phyloP scores from a whole-genome alignment of 2,329 filamentous ascomycete species.

The Niveomyces coronatus region DNA sequence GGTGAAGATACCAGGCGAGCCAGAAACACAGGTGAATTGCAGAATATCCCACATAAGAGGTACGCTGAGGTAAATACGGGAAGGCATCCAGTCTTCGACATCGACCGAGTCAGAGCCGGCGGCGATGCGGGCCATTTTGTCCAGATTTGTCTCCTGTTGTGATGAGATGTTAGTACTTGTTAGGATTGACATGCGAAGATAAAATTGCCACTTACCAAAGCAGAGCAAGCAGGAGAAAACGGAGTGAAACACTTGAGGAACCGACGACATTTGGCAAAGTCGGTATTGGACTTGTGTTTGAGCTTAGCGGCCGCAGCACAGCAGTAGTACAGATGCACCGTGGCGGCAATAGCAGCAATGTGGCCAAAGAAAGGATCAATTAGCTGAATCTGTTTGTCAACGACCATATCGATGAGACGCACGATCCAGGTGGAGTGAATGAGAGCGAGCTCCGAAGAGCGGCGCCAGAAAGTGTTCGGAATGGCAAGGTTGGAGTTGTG shows the following conservation, averaged over 20 bases:
- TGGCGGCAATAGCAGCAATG: constrained; percentile 40
- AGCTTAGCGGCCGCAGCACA: constrained; percentile 37
- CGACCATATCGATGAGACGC: constrained; percentile 43
- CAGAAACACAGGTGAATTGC: constrained; percentile 33
- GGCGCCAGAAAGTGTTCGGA: constrained; percentile 43
- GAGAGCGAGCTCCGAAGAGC: constrained; percentile 39
- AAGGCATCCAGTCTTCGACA: constrained; percentile 41
- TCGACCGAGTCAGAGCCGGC: constrained; percentile 37
- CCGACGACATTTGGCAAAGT: constrained; percentile 39
- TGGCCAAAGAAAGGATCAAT: constrained; percentile 43
- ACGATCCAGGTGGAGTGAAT: constrained; percentile 44
- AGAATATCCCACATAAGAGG: constrained; percentile 43
- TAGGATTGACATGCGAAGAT: not conserved
- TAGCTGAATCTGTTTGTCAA: constrained; percentile 37
- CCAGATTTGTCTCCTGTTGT: constrained; percentile 36
- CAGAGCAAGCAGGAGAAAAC: constrained; percentile 34
- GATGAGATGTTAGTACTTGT: constrained; percentile 10
- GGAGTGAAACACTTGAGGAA: constrained; percentile 39
- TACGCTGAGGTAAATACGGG: constrained; percentile 41
- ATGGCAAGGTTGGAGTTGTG: constrained; percentile 41
- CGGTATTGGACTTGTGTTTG: constrained; percentile 40
- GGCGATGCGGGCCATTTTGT: constrained; percentile 38
- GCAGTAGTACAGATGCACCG: constrained; percentile 43
- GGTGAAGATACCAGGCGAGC: constrained; percentile 24
- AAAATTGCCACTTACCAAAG: constrained; percentile 26